Evolutionary conservation across 2,329 filamentous ascomycete genomes (phyloP), one percentile per base, ranked within the genome.

Genomic region (Hypoxylon sp.): DNA sequence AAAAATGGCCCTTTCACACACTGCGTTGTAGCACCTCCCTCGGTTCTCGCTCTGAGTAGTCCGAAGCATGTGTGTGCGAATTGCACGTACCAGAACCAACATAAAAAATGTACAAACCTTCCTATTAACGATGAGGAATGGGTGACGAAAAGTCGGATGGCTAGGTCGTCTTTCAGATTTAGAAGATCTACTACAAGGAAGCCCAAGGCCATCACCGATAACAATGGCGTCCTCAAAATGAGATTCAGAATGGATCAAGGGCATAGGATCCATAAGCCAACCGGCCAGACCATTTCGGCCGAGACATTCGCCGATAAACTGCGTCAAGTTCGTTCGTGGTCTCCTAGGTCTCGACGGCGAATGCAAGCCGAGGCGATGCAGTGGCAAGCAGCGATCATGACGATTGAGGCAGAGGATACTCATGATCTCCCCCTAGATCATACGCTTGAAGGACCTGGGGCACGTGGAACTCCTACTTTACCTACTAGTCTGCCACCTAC

Each of bases 381-480:
- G 52, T 78, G 76, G 76, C 72, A 77, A 47, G 74, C 75, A 22
- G 76, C 75, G 4, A 68, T 77, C n/a, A 71, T 71, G 60, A 78
- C 75, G 1, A 62, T 74, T 14, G 75, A 78, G 52, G 75, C 74
- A 2, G 76, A 77, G 53, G 64, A 58, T 6, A 56, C 35, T 9
- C 54, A 50, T 13, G 42, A 57, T 33, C 31, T 56, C 19, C 47
- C 47, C n/a, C 39, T 8, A 13, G 33, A 35, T 22, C 42, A 47
- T 22, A n/a, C 22, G 2, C 24, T 33, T 8, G 47, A 56, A 13
- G 14, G 11, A 11, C 50, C 29, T 19, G 46, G 24, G 10, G 17
- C 11, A 37, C 14, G 19, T 17, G 48, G 37, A 17, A 35, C 44
- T 17, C n/a, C 52, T 46, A 62, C 19, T 5, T 22, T 62, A 42